Evolutionary conservation across 441 rosid genomes (phyloP).

Genomic region (Viola pubescens): DNA sequence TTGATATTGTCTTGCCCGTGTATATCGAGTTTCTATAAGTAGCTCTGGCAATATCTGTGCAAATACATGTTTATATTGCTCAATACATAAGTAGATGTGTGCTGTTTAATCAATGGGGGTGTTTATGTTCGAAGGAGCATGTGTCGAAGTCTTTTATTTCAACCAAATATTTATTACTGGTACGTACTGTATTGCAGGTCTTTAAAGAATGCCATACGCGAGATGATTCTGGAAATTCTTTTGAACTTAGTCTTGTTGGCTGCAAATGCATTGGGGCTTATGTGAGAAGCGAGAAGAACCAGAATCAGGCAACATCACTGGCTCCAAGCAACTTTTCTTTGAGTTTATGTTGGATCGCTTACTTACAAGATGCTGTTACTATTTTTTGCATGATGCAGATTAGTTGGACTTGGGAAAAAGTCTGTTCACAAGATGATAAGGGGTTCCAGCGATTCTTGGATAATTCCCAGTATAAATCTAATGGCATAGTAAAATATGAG

Average conservation of each 20-base stretch:
- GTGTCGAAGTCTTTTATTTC: not conserved
- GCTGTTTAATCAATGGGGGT: too few species aligned
- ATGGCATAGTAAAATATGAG: conserved; percentile 84
- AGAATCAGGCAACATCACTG: conserved; percentile 61
- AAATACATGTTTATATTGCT: too few species aligned
- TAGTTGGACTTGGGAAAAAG: conserved; percentile 94
- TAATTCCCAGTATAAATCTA: conserved; percentile 78
- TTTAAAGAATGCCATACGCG: conserved; percentile 62
- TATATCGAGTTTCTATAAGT: too few species aligned
- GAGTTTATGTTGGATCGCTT: conserved; percentile 13
- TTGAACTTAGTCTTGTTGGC: conserved; percentile 72
- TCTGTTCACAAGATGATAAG: conserved; percentile 63
- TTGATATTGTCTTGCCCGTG: too few species aligned
- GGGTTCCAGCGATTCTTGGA: conserved; percentile 96
- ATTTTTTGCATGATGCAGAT: conserved; percentile 44
- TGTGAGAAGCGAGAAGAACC: conserved; percentile 87
- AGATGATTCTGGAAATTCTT: conserved; percentile 58
- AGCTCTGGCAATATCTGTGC: too few species aligned
- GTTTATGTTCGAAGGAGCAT: too few species aligned
- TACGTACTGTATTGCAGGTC: conserved; percentile 34
- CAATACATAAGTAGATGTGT: too few species aligned
- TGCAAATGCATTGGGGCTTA: conserved; percentile 97
- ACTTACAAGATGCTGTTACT: conserved; percentile 5
- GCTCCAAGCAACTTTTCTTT: conserved; percentile 5
- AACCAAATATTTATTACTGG: not conserved